Evolutionary conservation across 176 grass and related monocot genomes (phyloP).

Genomic region (Chrysopogon serrulatus): DNA sequence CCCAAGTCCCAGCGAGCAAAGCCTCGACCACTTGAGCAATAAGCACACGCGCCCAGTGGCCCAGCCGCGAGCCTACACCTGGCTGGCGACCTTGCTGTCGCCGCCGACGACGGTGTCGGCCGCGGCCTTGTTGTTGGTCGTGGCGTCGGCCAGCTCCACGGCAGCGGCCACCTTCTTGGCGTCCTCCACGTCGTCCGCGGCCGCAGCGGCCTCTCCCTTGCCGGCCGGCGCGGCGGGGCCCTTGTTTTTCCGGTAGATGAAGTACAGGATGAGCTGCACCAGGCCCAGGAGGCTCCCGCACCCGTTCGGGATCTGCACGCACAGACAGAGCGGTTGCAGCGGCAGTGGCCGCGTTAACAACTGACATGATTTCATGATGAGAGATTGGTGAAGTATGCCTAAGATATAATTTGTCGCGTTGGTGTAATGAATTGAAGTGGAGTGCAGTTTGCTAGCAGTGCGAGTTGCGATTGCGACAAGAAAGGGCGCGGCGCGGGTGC

Average conservation of each 20-base stretch:
- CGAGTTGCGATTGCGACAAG: conserved; percentile 7
- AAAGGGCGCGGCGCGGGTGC: background rate
- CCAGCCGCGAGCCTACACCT: conserved; percentile 36
- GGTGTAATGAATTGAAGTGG: background rate
- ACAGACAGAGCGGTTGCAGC: background rate
- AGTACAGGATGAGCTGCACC: conserved; percentile 73
- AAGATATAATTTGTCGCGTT: background rate
- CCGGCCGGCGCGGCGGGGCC: conserved; percentile 30
- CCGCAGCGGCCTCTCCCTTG: conserved; percentile 14
- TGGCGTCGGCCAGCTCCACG: conserved; percentile 45
- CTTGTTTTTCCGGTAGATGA: conserved; percentile 82
- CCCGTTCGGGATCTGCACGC: conserved; percentile 79
- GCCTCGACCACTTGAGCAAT: background rate
- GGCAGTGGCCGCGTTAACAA: background rate
- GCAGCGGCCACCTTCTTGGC: conserved; percentile 26
- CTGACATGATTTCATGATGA: background rate
- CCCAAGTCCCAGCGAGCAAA: background rate
- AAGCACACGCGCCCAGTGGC: background rate
- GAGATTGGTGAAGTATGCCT: background rate
- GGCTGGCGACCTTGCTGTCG: conserved; percentile 27
- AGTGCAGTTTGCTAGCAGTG: background rate
- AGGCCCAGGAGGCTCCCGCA: conserved; percentile 77
- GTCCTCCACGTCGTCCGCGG: conserved; percentile 45
- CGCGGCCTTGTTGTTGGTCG: conserved; percentile 30
- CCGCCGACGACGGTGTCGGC: conserved; percentile 2